Percentiles rank a stretch among this genome's conserved stretches.
Conservation (phyloP, 805 yeast genomes). For the Candida orba region DNA sequence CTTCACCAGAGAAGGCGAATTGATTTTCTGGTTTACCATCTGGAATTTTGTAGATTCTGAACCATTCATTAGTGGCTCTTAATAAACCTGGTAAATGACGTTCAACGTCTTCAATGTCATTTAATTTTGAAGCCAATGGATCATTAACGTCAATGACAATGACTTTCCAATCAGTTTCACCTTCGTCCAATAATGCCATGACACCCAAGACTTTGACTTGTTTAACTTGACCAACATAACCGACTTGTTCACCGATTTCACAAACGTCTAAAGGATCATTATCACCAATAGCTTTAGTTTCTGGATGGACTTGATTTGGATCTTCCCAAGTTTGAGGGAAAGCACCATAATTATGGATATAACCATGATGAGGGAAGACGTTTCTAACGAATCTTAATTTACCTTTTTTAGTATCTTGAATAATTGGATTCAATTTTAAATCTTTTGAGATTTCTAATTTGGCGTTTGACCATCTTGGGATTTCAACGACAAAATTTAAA, state of each 20-base stretch:
- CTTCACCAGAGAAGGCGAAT: conserved; percentile 94
- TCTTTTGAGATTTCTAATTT: conserved; percentile 93
- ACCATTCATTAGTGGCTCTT: conserved; percentile 96
- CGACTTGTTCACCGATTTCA: conserved; percentile 67
- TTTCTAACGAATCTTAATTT: conserved; percentile 92
- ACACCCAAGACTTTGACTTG: conserved; percentile 92
- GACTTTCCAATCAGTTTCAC: conserved; percentile 88
- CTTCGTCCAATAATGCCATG: conserved; percentile 90
- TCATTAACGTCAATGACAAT: conserved; percentile 79
- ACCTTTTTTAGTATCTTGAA: conserved; percentile 97
- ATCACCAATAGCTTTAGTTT: conserved; percentile 67
- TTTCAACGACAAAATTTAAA: conserved; percentile 88
- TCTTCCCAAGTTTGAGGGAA: conserved; percentile 65
- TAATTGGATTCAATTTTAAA: conserved; percentile 78
- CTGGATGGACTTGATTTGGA: conserved; percentile 55
- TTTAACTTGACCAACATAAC: conserved; percentile 65
- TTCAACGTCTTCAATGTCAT: conserved; percentile 88
- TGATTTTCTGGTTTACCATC: conserved; percentile 96
- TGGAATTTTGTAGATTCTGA: conserved; percentile 94
- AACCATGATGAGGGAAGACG: conserved; percentile 98
- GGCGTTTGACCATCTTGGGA: conserved; percentile 98
- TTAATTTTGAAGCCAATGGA: conserved; percentile 78
- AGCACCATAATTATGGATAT: conserved; percentile 97
- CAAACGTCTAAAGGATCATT: conserved; percentile 84
- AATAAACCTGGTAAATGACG: conserved; percentile 85